These are phyloP conservation scores for Annulohypoxylon maeteangense DNA, from an alignment of 495 filamentous ascomycete genomes.

Conservation along the genomic window DNA sequence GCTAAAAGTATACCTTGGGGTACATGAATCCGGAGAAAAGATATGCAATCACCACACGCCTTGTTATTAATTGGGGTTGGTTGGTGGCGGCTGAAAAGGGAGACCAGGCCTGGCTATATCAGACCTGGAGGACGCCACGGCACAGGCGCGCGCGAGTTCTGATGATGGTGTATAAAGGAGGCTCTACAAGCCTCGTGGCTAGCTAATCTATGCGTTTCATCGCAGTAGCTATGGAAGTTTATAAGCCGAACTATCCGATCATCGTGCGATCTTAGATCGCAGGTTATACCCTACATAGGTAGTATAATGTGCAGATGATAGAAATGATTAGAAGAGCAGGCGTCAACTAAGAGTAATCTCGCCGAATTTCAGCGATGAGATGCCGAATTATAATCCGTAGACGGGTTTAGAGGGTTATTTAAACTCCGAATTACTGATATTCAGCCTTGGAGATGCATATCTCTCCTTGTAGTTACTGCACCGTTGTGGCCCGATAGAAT, in stretches of 20 bases:
- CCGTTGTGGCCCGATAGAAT: neutral
- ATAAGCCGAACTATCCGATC: neutral
- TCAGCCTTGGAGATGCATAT: neutral
- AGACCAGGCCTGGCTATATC: neutral
- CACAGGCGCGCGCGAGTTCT: constrained; percentile 4
- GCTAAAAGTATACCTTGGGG: constrained; percentile 25
- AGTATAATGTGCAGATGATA: neutral
- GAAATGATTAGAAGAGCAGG: neutral
- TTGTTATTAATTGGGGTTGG: neutral
- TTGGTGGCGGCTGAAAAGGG: neutral
- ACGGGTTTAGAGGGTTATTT: neutral
- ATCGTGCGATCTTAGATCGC: neutral
- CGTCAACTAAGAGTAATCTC: neutral
- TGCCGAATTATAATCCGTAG: neutral
- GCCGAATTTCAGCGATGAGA: neutral
- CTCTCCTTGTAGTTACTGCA: neutral
- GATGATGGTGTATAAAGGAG: neutral
- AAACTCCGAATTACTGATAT: neutral
- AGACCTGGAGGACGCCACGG: neutral
- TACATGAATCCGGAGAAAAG: constrained; percentile 4
- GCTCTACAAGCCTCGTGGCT: neutral
- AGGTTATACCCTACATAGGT: neutral
- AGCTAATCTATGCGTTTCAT: neutral
- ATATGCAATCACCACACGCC: neutral
- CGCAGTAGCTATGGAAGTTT: neutral